Conservation (phyloP, 257 asterid genomes). For the Parsonsia alboflavescens region DNA sequence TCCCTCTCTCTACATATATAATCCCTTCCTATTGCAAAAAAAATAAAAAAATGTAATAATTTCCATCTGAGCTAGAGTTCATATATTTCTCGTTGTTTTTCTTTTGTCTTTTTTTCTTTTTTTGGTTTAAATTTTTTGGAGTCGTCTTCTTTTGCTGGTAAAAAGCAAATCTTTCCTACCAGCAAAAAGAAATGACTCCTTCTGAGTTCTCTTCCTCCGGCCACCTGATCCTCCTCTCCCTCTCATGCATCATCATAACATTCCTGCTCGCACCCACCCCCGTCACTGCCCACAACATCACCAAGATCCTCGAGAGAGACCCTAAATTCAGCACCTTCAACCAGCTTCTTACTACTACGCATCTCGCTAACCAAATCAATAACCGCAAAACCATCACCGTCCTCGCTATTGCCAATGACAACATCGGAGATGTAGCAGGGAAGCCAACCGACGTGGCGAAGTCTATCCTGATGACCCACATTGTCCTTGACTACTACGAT, state of each 20-base stretch:
- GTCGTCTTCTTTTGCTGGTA: slow-evolving; percentile 10
- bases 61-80: neutral
- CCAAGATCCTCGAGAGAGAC: slow-evolving; percentile 38
- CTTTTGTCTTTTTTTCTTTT: neutral
- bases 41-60: neutral
- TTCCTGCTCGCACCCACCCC: slow-evolving; percentile 29
- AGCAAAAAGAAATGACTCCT: slow-evolving; percentile 56
- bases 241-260: slow-evolving; percentile 22
- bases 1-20: too few relatives aligned
- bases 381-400: slow-evolving; percentile 47
- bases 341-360: slow-evolving; percentile 31
- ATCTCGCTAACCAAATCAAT: slow-evolving; percentile 40
- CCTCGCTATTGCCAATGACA: slow-evolving; percentile 53
- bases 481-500: slow-evolving; percentile 70
- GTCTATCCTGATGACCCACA: slow-evolving; percentile 50
- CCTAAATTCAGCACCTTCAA: slow-evolving; percentile 53
- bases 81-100: too few relatives aligned
- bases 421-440: slow-evolving; percentile 29
- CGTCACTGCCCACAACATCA: slow-evolving; percentile 49
- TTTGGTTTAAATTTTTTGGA: neutral
- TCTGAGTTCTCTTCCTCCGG: slow-evolving; percentile 6
- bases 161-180: slow-evolving; percentile 7
- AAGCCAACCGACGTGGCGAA: slow-evolving; percentile 32
- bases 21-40: too few relatives aligned
- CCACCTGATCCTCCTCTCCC: neutral